Evolutionary conservation across 202 grass and related monocot genomes (phyloP).

Genomic region (Digitaria exilis): DNA sequence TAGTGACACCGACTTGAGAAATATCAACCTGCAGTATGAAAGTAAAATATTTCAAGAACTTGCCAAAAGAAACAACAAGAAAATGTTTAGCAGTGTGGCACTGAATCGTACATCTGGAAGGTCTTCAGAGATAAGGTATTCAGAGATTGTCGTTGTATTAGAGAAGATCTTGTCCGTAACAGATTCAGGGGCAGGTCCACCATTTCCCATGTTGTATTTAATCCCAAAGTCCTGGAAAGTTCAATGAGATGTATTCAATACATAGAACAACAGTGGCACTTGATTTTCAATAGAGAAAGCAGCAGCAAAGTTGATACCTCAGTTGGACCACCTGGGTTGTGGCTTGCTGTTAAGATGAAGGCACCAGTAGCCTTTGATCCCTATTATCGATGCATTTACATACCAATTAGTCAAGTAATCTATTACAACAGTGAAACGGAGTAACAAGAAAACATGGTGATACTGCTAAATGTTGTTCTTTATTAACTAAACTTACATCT

Average conservation of each 20-base stretch:
- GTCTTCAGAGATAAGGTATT: conserved; percentile 74
- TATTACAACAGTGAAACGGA: conserved; percentile 4
- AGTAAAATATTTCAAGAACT: neutral
- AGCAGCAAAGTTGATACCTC: conserved; percentile 65
- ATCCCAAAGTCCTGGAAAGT: conserved; percentile 92
- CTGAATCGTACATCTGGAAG: conserved; percentile 77
- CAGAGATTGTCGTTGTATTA: conserved; percentile 72
- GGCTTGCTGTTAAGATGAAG: conserved; percentile 95
- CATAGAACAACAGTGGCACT: neutral
- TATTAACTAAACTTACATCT: conserved; percentile 71
- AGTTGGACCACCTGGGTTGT: conserved; percentile 88
- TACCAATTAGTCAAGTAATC: conserved; percentile 22
- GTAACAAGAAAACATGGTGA: neutral
- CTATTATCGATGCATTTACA: conserved; percentile 47
- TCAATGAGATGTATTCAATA: conserved; percentile 29
- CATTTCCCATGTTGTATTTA: conserved; percentile 99
- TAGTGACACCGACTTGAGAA: conserved; percentile 72
- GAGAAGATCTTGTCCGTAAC: conserved; percentile 92
- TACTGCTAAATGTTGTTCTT: conserved; percentile 10
- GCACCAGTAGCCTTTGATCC: conserved; percentile 92
- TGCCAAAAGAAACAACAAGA: conserved; percentile 18
- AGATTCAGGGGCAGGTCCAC: conserved; percentile 96
- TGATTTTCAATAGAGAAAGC: conserved; percentile 16
- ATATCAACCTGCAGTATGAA: conserved; percentile 75
- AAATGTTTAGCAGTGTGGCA: conserved; percentile 12